phyloP scores from a whole-genome alignment of 1,139 yeast genomes.

The Debaryomyces nepalensis region DNA sequence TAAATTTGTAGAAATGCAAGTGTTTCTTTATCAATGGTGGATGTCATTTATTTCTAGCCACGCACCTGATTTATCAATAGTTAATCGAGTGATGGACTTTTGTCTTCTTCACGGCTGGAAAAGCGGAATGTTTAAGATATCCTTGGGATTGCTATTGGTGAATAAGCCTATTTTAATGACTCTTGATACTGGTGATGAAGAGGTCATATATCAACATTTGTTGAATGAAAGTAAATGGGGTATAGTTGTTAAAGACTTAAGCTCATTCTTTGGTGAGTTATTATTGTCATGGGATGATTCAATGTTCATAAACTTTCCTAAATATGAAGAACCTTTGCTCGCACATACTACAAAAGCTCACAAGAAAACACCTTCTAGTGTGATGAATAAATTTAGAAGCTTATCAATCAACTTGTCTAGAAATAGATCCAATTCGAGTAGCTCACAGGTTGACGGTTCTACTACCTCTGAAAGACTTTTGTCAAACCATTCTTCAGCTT shows the following conservation, averaged over 20 bases:
- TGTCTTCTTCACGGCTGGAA: conserved; percentile 68
- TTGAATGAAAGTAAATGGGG: conserved; percentile 62
- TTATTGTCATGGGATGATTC: conserved; percentile 43
- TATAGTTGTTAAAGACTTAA: conserved; percentile 52
- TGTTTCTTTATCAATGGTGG: conserved; percentile 69
- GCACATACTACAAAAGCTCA: neutral
- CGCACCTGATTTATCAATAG: conserved; percentile 56
- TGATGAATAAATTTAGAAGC: conserved; percentile 10
- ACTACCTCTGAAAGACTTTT: conserved; percentile 7
- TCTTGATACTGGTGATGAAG: conserved; percentile 56
- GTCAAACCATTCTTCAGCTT: conserved; percentile 12
- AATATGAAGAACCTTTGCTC: neutral
- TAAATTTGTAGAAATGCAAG: conserved; percentile 45
- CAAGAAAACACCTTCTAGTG: conserved; percentile 9
- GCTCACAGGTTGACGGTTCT: conserved; percentile 12
- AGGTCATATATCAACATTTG: conserved; percentile 63
- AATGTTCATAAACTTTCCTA: conserved; percentile 24
- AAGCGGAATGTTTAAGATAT: conserved; percentile 62
- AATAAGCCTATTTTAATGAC: conserved; percentile 57
- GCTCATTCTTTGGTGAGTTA: conserved; percentile 45
- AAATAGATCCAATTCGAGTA: conserved; percentile 14
- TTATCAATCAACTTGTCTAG: conserved; percentile 13
- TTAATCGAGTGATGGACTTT: conserved; percentile 58
- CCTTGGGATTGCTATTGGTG: conserved; percentile 56
- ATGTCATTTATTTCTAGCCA: conserved; percentile 66